A percentile compares a stretch with the other conserved stretches of the same genome.
Conservation (phyloP, 2,329 filamentous ascomycete species). For the Tricladium varicosporioides region DNA sequence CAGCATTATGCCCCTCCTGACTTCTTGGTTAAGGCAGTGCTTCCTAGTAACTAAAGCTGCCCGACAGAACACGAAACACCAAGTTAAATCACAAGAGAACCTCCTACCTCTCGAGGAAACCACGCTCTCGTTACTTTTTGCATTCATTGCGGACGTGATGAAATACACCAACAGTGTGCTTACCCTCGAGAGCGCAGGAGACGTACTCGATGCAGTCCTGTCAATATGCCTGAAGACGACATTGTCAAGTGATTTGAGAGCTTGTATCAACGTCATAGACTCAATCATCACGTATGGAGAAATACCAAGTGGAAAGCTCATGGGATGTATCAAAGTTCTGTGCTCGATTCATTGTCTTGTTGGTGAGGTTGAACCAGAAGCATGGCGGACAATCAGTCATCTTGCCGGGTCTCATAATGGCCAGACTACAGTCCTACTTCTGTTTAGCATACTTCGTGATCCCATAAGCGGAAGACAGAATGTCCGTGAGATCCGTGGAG, state of each 20-base stretch:
- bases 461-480: conserved; percentile 50
- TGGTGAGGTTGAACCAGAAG: conserved; percentile 54
- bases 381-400: conserved; percentile 70
- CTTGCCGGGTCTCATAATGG: conserved; percentile 73
- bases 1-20: conserved; percentile 61
- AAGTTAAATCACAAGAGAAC: conserved; percentile 41
- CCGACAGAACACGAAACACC: conserved; percentile 47
- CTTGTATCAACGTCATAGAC: conserved; percentile 67
- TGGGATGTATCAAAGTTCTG: conserved; percentile 66
- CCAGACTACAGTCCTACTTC: conserved; percentile 62
- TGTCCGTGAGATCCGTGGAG: conserved; percentile 58
- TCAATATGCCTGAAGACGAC: conserved; percentile 68
- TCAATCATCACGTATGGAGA: conserved; percentile 70
- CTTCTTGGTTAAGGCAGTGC: conserved; percentile 55
- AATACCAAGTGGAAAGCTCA: conserved; percentile 61
- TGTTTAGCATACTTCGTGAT: conserved; percentile 60
- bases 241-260: conserved; percentile 60
- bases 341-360: conserved; percentile 71
- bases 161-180: conserved; percentile 74
- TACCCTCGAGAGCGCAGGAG: conserved; percentile 58
- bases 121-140: conserved; percentile 62
- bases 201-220: conserved; percentile 61
- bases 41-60: conserved; percentile 54
- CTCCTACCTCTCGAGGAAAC: conserved; percentile 52
- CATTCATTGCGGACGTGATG: conserved; percentile 64